Evolutionary conservation across 768 basidiomycete genomes (phyloP).

Genomic region (Hortiboletus flavorubellus): DNA sequence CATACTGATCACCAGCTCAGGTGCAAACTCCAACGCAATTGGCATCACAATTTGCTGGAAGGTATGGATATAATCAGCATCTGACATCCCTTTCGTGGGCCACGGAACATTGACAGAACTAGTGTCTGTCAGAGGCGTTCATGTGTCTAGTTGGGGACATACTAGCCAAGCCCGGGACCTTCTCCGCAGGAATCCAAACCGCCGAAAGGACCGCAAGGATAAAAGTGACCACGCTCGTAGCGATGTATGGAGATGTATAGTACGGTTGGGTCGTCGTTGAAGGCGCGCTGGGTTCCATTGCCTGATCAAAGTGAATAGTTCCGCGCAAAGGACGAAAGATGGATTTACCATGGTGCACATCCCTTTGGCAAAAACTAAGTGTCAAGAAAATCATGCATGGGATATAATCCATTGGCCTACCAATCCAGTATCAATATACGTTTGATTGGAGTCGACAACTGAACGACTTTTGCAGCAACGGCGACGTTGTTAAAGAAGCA

Average conservation of each 20-base stretch:
- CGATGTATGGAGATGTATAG: constrained; percentile 95
- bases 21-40: constrained; percentile 93
- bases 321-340: not conserved
- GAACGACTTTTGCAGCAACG: constrained; percentile 82
- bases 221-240: constrained; percentile 88
- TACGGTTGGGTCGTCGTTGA: constrained; percentile 88
- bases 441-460: constrained; percentile 64
- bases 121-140: constrained; percentile 8
- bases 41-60: constrained; percentile 97
- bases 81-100: constrained; percentile 84
- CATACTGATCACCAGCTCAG: constrained; percentile 94
- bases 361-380: constrained; percentile 50
- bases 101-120: constrained; percentile 97
- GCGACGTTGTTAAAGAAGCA: constrained; percentile 99
- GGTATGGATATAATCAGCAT: constrained; percentile 95
- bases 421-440: constrained; percentile 93
- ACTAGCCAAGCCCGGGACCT: constrained; percentile 84
- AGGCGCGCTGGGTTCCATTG: constrained; percentile 95
- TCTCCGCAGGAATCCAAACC: constrained; percentile 83
- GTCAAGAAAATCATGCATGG: constrained; percentile 1
- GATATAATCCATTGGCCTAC: constrained; percentile 45
- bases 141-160: constrained; percentile 32
- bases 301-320: constrained; percentile 45
- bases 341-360: constrained; percentile 83
- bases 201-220: constrained; percentile 91